Evolutionary conservation across 495 filamentous ascomycete species (phyloP), one percentile per base, ranked within the genome.

Genomic region (Xylaria scruposa): DNA sequence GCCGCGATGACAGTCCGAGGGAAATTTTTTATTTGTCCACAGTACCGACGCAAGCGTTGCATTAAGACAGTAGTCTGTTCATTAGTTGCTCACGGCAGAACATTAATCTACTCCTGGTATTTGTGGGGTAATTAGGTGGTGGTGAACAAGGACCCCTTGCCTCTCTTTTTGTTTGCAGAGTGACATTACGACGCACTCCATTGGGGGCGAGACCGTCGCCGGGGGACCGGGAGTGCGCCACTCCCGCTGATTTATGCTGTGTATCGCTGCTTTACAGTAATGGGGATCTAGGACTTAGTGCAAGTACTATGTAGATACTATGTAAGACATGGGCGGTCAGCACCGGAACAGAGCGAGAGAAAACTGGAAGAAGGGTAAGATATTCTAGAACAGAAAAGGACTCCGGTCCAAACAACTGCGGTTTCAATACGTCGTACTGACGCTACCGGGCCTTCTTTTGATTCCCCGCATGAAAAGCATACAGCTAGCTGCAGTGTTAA

Each of bases 311-410:
- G 56, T 38, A 60, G 19, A 36, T 42, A 38, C 36, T 38, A 38
- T 38, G 56, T 38, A 60, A 33, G 60, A 63, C 26, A 17, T 31
- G 58, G 9, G 58, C 38, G 9, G 29, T 2, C n/a, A 26, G 31
- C 33, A 60, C 7, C 10, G 60, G 60, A 8, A 3, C n/a, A 17
- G 38, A n/a, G 21, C 36, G 21, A 63, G n/a, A 63, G 38, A 63
- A 63, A 63, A 44, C 19, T 26, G 4, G n/a, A 21, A 63, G 36
- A 44, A 15, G 42, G 59, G 7, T 15, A 1, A 26, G 60, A 29
- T 63, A 29, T 44, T 63, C 60, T 26, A 63, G 36, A 63, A 63
- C 17, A 10, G 21, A 63, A 29, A 63, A 44, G 60, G 60, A 44
- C 36, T 44, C 60, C 60, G 60, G 13, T 63, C 44, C 60, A 63